These are phyloP conservation scores for Candida gorgasii DNA, from an alignment of 805 yeast species.

Conservation along the genomic window DNA sequence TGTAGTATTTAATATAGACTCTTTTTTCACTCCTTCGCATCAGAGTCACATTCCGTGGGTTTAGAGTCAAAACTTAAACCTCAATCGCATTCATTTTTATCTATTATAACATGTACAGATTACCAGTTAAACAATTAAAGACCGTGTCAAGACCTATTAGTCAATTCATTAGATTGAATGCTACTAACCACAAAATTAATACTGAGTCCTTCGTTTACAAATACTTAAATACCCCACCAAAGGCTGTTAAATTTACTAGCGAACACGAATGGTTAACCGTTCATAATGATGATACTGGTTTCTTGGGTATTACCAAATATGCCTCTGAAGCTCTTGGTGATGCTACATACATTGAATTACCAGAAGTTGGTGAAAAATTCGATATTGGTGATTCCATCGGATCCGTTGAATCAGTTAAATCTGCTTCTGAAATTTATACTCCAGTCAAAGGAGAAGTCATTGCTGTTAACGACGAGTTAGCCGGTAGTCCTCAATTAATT, in stretches of 20 bases:
- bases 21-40: neutral
- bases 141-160: constrained; percentile 4
- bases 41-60: constrained; percentile 1
- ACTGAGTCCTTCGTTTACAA: constrained; percentile 40
- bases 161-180: constrained; percentile 23
- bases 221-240: constrained; percentile 44
- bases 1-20: too few relatives aligned
- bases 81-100: neutral
- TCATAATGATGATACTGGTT: constrained; percentile 79
- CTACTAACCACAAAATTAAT: constrained; percentile 35
- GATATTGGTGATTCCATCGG: constrained; percentile 83
- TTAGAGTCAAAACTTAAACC: neutral
- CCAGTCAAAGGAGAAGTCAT: constrained; percentile 79
- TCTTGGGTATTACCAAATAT: constrained; percentile 88
- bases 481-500: constrained; percentile 71
- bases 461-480: constrained; percentile 69
- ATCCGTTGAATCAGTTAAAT: constrained; percentile 91
- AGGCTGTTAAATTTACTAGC: constrained; percentile 64
- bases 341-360: constrained; percentile 90
- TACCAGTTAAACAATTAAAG: constrained; percentile 3
- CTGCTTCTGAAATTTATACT: constrained; percentile 88
- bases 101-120: constrained; percentile 2
- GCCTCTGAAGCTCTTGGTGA: constrained; percentile 98
- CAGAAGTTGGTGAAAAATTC: constrained; percentile 64
- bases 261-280: constrained; percentile 96